Evolutionary conservation across 1,284 basidiomycete species (phyloP).

Genomic region (Cryptococcus jaspeensis): DNA sequence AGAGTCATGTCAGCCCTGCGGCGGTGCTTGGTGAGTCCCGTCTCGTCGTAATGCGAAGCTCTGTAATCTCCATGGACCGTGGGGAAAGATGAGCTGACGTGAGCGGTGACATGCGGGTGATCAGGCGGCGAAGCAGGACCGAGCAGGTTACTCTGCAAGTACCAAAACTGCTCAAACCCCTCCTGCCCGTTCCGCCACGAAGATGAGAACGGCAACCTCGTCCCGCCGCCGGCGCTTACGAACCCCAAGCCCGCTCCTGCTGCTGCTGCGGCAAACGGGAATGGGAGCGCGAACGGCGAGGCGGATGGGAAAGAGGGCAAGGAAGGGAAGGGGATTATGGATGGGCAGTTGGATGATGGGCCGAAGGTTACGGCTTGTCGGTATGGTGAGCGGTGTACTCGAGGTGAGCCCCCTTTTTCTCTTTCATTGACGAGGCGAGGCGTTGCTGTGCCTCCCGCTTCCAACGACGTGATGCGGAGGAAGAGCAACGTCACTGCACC

Average conservation of each 20-base stretch:
- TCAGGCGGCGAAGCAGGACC: constrained; percentile 43
- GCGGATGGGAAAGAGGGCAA: constrained; percentile 18
- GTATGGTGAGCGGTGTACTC: constrained; percentile 45
- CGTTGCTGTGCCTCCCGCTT: too few species aligned
- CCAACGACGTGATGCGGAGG: too few species aligned
- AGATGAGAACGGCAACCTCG: constrained; percentile 48
- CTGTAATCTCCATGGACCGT: too few species aligned
- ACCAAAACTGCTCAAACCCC: constrained; percentile 51
- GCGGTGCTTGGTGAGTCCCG: constrained; percentile 59
- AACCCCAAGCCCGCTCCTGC: constrained; percentile 24
- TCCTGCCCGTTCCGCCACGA: constrained; percentile 51
- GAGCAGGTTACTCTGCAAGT: constrained; percentile 48
- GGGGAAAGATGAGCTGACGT: not conserved
- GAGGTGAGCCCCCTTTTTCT: constrained; percentile 25
- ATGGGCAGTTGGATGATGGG: constrained; percentile 35
- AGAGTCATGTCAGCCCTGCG: constrained; percentile 82
- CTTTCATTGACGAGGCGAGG: too few species aligned
- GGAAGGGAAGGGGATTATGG: constrained; percentile 37
- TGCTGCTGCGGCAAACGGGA: constrained; percentile 16
- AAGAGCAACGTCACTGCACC: too few species aligned
- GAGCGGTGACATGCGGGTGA: too few species aligned
- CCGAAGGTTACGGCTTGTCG: constrained; percentile 32
- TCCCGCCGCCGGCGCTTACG: constrained; percentile 48
- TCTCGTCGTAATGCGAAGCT: too few species aligned
- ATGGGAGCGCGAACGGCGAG: too few species aligned